Conservation (phyloP, 192 early-diverging fungal species). For the Umbelopsis isabellina region DNA sequence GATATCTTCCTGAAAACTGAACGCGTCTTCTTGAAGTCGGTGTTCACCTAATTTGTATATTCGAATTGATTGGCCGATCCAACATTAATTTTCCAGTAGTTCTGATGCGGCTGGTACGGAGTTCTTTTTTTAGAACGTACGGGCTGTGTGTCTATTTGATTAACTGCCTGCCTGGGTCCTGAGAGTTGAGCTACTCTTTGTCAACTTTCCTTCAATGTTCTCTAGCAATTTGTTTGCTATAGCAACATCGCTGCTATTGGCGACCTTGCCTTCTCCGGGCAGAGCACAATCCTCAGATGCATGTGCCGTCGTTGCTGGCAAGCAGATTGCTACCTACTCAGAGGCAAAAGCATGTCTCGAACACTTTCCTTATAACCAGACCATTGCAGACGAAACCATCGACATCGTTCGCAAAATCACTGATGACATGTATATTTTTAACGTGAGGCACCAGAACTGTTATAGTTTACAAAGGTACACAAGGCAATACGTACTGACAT, state of each 20-base stretch:
- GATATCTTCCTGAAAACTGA: no score
- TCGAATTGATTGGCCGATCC: background rate
- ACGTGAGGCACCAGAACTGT: slow-evolving; percentile 27
- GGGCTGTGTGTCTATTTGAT: no score
- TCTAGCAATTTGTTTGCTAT: slow-evolving; percentile 24
- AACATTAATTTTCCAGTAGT: background rate
- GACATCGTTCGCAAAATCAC: slow-evolving; percentile 38
- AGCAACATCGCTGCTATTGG: slow-evolving; percentile 16
- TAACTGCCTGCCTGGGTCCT: background rate
- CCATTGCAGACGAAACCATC: slow-evolving; percentile 33
- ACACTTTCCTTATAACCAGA: slow-evolving; percentile 35
- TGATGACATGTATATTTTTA: slow-evolving; percentile 39
- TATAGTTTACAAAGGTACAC: background rate
- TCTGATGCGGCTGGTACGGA: slow-evolving; percentile 17
- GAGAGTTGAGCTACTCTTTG: background rate
- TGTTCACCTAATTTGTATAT: background rate
- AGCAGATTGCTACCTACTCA: slow-evolving; percentile 29
- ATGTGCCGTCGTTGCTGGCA: slow-evolving; percentile 35
- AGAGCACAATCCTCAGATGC: slow-evolving; percentile 27
- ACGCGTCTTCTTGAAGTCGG: no score
- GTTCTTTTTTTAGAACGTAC: slow-evolving; percentile 21
- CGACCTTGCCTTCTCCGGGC: slow-evolving; percentile 2
- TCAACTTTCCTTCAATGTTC: slow-evolving; percentile 17
- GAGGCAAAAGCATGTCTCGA: slow-evolving; percentile 42
- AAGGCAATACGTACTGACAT: background rate